Conservation (phyloP, 257 asterid species). For the Solanum piurae region DNA sequence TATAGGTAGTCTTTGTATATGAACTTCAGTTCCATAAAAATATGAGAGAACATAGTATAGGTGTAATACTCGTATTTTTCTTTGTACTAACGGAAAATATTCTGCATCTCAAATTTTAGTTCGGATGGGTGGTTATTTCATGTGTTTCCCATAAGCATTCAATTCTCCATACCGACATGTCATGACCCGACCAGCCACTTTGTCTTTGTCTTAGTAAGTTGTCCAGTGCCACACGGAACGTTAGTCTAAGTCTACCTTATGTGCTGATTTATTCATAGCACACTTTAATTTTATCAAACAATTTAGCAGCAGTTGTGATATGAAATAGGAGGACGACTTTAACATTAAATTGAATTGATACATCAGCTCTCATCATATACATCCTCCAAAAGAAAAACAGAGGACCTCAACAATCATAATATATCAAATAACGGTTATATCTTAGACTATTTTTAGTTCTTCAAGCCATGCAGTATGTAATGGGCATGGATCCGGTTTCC, state of each 20-base stretch:
- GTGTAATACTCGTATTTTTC: neutral
- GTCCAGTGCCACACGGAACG: no score
- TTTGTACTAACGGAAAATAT: neutral
- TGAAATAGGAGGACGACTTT: neutral
- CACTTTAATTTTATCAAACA: neutral
- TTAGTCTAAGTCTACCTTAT: neutral
- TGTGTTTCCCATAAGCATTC: neutral
- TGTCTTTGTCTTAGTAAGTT: no score
- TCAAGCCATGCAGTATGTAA: constrained; percentile 93
- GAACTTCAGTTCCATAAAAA: neutral
- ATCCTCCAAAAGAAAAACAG: neutral
- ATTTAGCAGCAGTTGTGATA: neutral
- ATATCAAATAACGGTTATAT: neutral
- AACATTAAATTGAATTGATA: neutral
- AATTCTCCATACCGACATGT: neutral
- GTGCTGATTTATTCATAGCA: neutral
- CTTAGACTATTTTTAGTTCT: constrained; percentile 63
- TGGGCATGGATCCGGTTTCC: constrained; percentile 87
- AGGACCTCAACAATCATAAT: neutral
- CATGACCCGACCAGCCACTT: no score
- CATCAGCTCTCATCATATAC: neutral
- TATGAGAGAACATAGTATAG: neutral
- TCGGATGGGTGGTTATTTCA: neutral
- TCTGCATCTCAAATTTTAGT: neutral
- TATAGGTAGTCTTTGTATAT: neutral